Evolutionary conservation across 1,284 basidiomycete species (phyloP).

Genomic region (Ustilago curta): DNA sequence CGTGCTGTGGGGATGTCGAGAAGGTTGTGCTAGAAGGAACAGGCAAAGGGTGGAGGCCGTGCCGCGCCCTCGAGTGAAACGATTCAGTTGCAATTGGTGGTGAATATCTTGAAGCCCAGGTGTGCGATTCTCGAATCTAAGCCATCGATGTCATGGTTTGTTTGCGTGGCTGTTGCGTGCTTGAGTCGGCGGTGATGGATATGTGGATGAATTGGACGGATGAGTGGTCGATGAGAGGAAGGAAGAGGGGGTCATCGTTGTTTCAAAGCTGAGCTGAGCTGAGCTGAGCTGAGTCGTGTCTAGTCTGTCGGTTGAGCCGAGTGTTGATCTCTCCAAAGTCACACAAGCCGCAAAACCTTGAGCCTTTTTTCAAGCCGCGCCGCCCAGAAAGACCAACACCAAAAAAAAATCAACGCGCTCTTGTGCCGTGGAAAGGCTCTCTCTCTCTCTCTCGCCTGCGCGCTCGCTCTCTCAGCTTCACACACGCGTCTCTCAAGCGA

Average conservation of each 20-base stretch:
- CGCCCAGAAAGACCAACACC: constrained; percentile 1
- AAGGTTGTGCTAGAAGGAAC: background rate
- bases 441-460: background rate
- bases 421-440: background rate
- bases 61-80: background rate
- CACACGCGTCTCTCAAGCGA: constrained; percentile 12
- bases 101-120: background rate
- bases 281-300: constrained; percentile 8
- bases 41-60: background rate
- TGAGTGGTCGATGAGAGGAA: background rate
- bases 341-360: background rate
- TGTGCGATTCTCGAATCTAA: background rate
- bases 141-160: constrained; percentile 5
- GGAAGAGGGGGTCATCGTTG: background rate
- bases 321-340: constrained; percentile 19
- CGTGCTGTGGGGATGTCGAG: background rate
- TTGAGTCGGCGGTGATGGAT: background rate
- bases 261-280: constrained; percentile 11
- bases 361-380: background rate
- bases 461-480: background rate
- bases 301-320: background rate
- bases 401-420: constrained; percentile 6
- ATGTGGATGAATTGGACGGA: too few species aligned
- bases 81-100: background rate
- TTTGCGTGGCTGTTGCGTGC: background rate